phyloP scores from a whole-genome alignment of 2,329 filamentous ascomycete species.

The Fonsecaea erecta region DNA sequence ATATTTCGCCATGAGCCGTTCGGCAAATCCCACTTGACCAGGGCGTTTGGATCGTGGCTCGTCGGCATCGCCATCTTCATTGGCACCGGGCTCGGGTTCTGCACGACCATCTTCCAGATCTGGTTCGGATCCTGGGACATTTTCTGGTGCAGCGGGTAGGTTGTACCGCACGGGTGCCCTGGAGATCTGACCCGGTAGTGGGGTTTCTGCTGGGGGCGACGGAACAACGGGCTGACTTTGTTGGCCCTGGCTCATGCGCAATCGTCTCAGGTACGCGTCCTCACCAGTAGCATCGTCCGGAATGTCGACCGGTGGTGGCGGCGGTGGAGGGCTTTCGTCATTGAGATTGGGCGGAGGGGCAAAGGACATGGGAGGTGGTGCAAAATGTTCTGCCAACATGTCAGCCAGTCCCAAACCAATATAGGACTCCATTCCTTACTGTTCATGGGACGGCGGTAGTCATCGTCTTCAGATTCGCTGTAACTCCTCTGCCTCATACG shows the following conservation, averaged over 20 bases:
- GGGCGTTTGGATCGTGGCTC: conserved; percentile 67
- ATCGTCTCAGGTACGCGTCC: conserved; percentile 69
- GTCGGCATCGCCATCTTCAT: conserved; percentile 40
- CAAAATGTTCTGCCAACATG: conserved; percentile 51
- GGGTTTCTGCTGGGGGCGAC: conserved; percentile 41
- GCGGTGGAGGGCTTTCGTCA: conserved; percentile 36
- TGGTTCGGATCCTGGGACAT: conserved; percentile 59
- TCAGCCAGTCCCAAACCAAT: conserved; percentile 8
- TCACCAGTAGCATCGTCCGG: conserved; percentile 68
- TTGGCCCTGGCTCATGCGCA: conserved; percentile 59
- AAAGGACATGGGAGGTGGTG: conserved; percentile 55
- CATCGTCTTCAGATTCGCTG: conserved; percentile 56
- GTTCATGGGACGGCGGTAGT: conserved; percentile 51
- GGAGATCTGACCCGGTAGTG: conserved; percentile 63
- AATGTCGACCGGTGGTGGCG: conserved; percentile 50
- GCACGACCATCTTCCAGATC: conserved; percentile 56
- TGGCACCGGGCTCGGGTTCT: conserved; percentile 34
- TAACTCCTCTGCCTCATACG: conserved; percentile 56
- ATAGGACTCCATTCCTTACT: conserved; percentile 45
- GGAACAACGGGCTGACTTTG: conserved; percentile 41
- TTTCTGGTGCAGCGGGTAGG: conserved; percentile 56
- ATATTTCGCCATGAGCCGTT: conserved; percentile 89
- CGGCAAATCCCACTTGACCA: conserved; percentile 81
- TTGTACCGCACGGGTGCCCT: conserved; percentile 77
- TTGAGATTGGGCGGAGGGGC: conserved; percentile 55